Base-by-base conservation (phyloP, 257 asterid species). In the Echites panduratus region DNA sequence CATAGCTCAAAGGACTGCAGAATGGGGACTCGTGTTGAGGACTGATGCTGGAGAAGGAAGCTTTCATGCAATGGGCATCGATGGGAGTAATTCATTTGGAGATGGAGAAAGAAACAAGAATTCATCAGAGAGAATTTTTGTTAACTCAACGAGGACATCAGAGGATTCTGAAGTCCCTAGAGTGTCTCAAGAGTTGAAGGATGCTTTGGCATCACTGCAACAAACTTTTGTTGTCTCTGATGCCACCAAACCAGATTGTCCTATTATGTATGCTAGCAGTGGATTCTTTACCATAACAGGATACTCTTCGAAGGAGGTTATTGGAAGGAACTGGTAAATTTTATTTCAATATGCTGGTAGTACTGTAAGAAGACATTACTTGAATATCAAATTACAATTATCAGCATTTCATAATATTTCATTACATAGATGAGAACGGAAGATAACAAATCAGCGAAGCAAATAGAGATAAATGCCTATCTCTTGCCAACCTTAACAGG, bases 151-250 rank as follows among this genome's bases (percentile, higher is more conserved):
- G 6, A 84, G 88, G 84, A 52, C 80, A 43, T 89, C 95, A 0
- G 89, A 88, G 73, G 95, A 87, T 58, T 81, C 87, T 17, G 9
- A 5, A 19, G 86, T 80, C 14, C 97, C 96, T 26, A 83, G 96
- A 84, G 97, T 87, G 72, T 89, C 98, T 62, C 96, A 94, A 84
- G 98, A 94, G 70, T 77, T 94, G 72, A 94, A 85, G 90, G 98
- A 91, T 79, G 98, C 97, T 65, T 74, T 94, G 77, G 89, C 93
- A 7, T 85, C 97, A n/a, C 77, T 94, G 70, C 94, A 94, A 65
- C 99, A 94, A 87, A 91, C 99, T n/a, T 94, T 94, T 61, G 97
- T 91, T 2, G 99, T 94, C 54, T 94, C 99, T 7, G 99, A 94
- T 85, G 97, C 97, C 7, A 91, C 99, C 1, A 94, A 91, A 79